A percentile compares a stretch with the other conserved stretches of the same genome.
phyloP scores from a whole-genome alignment of 257 asterid species.

The Solanum bulbocastanum region DNA sequence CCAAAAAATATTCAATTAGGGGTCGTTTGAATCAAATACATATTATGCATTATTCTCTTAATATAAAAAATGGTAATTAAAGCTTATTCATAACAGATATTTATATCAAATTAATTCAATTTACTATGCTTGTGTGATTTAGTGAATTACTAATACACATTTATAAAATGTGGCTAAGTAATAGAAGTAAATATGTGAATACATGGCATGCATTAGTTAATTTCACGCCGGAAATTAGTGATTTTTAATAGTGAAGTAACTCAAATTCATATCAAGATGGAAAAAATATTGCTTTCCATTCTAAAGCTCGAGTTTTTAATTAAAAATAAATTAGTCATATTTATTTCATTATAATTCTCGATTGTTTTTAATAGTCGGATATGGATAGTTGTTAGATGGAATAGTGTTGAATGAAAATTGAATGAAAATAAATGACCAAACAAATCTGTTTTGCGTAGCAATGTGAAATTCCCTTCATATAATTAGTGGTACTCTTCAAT shows the following conservation, averaged over 20 bases:
- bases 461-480: neutral
- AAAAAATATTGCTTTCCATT: neutral
- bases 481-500: neutral
- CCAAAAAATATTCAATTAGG: neutral
- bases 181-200: neutral
- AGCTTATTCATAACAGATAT: neutral
- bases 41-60: neutral
- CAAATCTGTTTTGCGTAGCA: neutral
- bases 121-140: neutral
- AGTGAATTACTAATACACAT: neutral
- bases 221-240: neutral
- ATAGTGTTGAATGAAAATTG: neutral
- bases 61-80: neutral
- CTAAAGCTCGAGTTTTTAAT: neutral
- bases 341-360: accelerated
- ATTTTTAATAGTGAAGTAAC: neutral
- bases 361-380: neutral
- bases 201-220: neutral
- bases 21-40: neutral
- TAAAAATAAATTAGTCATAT: neutral
- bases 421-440: neutral
- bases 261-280: neutral
- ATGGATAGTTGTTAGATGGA: neutral
- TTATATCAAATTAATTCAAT: neutral
- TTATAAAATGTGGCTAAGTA: neutral